Conservation (phyloP, 192 early-diverging fungal species). For the Physocladia obscura region DNA sequence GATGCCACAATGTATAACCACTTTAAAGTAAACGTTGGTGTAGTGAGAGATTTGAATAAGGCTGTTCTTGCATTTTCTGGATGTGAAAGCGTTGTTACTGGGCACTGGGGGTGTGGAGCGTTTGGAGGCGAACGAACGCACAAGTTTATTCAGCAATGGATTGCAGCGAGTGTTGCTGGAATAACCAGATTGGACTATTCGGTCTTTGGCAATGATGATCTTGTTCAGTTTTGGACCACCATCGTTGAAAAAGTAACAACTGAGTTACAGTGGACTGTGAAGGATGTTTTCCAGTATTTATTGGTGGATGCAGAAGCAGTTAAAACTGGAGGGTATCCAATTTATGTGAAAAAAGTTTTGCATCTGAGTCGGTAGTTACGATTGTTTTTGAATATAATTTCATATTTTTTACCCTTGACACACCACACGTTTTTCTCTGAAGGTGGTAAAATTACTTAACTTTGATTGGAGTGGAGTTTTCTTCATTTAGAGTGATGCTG, state of each 20-base stretch:
- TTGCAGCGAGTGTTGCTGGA: conserved; percentile 13
- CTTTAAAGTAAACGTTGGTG: not conserved
- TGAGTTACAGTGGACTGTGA: not conserved
- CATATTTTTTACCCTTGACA: no score
- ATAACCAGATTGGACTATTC: conserved; percentile 21
- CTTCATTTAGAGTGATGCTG: no score
- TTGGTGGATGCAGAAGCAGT: not conserved
- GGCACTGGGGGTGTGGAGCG: conserved; percentile 37
- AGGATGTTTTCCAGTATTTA: not conserved
- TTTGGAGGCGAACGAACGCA: conserved; percentile 37
- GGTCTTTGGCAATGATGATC: conserved; percentile 25
- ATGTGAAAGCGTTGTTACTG: conserved; percentile 3
- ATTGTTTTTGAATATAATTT: no score
- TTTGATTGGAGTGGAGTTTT: no score
- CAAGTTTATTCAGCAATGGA: conserved; percentile 32
- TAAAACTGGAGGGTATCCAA: not conserved
- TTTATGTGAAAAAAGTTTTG: not conserved
- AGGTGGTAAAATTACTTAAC: no score
- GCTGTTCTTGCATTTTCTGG: conserved; percentile 15
- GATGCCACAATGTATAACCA: conserved; percentile 18
- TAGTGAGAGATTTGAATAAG: conserved; percentile 29
- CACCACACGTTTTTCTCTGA: no score
- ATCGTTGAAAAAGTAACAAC: not conserved
- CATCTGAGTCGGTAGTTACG: no score
- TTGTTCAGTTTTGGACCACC: not conserved